Evolutionary conservation across 768 basidiomycete genomes (phyloP), one percentile per base, ranked within the genome.

Genomic region (Lentinus brumalis): DNA sequence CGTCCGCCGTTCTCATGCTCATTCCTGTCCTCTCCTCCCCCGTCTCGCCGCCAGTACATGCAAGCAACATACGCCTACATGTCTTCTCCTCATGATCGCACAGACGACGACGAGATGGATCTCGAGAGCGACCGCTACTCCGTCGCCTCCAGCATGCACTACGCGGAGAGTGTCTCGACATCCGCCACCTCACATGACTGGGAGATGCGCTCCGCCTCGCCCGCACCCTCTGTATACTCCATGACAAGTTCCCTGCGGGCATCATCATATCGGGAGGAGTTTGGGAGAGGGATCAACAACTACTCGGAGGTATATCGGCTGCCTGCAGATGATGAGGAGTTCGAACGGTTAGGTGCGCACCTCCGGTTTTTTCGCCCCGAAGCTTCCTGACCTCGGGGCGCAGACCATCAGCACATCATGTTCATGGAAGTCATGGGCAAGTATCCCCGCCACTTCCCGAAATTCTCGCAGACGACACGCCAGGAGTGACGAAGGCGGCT

Each of bases 231-330:
- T 29, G 81, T 92, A 8, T 79, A 83, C 68, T 91, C 89, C 1
- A 70, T 91, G 69, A 86, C 86, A 0, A 86, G 81, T 66, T 87
- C 87, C 0, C 65, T 89, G 49, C 83, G 81, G 29, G 82, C 79
- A 15, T 78, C 81, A 39, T 81, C 84, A 1, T 86, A 85, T 73
- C 81, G 79, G 56, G 79, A 85, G 31, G 88, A 91, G 68, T 86
- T 83, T 59, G 91, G 90, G 0, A 79, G 91, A 44, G 81, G 78
- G 35, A 71, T 92, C 46, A 92, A 92, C 74, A 91, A 85, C 63
- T 88, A 88, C 64, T 92, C 91, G 1, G 88, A 92, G 47, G 81
- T 92, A 2, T 93, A 93, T 68, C 81, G 82, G 45, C 77, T 93
- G 30, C 89, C 91, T 12, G 91, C 89, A 30, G 91, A 92, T 63